Conservation (phyloP, 78 protist genomes). For the Salpingoeca rosetta region DNA sequence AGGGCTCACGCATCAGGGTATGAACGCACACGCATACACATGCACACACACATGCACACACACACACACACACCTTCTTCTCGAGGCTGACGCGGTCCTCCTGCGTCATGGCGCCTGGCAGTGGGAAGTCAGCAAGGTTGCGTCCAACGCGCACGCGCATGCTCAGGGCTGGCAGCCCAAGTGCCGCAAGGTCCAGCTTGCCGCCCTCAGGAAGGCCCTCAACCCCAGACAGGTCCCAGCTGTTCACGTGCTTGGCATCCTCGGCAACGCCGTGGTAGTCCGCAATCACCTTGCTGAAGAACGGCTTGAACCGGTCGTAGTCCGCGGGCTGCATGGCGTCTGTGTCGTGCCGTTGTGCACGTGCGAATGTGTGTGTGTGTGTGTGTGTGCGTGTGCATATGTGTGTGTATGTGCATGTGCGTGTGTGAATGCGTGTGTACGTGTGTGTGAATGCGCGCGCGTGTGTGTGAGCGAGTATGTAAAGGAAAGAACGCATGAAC, state of each 20-base stretch:
- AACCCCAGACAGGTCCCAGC: too few relatives aligned
- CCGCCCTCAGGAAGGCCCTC: conserved; percentile 16
- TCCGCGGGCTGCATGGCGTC: not conserved
- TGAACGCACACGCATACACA: conserved; percentile 9
- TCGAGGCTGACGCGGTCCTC: not conserved
- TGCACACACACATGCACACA: not conserved
- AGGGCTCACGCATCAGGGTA: too few relatives aligned
- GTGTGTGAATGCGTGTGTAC: too few relatives aligned
- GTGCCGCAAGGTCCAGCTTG: conserved; percentile 3
- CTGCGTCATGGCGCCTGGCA: not conserved
- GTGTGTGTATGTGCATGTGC: not conserved
- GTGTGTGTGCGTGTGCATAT: not conserved
- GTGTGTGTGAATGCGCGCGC: not conserved
- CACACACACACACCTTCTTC: too few relatives aligned
- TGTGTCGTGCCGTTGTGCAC: not conserved
- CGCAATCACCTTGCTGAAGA: too few relatives aligned
- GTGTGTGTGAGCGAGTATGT: too few relatives aligned
- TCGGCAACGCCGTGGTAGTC: too few relatives aligned
- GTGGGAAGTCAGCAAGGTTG: too few relatives aligned
- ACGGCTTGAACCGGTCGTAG: not conserved
- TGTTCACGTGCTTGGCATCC: too few relatives aligned
- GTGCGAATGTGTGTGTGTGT: too few relatives aligned
- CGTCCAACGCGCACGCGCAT: too few relatives aligned
- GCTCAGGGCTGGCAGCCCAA: not conserved
- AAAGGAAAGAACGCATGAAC: too few relatives aligned